Evolutionary conservation across 768 basidiomycete species (phyloP), one percentile per base, ranked within the genome.

Genomic region (Podaxis sp.): DNA sequence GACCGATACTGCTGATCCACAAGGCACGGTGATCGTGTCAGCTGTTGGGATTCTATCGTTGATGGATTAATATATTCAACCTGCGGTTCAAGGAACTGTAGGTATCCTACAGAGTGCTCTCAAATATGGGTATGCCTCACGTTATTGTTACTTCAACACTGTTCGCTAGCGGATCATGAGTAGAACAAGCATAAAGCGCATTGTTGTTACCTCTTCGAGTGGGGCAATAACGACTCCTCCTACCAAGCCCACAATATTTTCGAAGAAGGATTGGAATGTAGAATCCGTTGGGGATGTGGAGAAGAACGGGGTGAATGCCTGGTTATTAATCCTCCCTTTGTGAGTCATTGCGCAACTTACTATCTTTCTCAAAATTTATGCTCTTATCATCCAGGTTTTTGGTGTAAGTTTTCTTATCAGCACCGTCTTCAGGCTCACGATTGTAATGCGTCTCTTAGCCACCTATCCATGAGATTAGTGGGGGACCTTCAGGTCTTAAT

Each of bases 21-120:
- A 74, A 61, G 73, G 74, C 74, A 65, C n/a, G 56, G 1, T 6
- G 15, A 43, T 22, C 38, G 2, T 12, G 24, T 7, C 25, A 25
- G 17, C 27, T n/a, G 40, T 22, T 33, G 46, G 5, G n/a, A 24
- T 2, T 33, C 24, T 12, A 2, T 13, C 19, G 17, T 55, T n/a
- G 4, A n/a, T 15, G 19, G 3, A 1, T 11, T 15, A 22, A 24
- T 67, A 91, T 41, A 85, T 91, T 65, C 72, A 71, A 17, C 93
- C 93, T 4, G 92, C 92, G 27, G 82, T 93, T 3, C 74, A 84
- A 2, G 91, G 92, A 2, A 94, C 91, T 0, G 67, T 82, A 1
- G 79, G 84, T 6, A 77, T 93, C 13, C 75, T 94, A 25, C 74
- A 83, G 63, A 85, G 85, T 51, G 80, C 85, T 8, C 70, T 82